phyloP scores from a whole-genome alignment of 768 basidiomycete genomes.

The Exidia glandulosa region DNA sequence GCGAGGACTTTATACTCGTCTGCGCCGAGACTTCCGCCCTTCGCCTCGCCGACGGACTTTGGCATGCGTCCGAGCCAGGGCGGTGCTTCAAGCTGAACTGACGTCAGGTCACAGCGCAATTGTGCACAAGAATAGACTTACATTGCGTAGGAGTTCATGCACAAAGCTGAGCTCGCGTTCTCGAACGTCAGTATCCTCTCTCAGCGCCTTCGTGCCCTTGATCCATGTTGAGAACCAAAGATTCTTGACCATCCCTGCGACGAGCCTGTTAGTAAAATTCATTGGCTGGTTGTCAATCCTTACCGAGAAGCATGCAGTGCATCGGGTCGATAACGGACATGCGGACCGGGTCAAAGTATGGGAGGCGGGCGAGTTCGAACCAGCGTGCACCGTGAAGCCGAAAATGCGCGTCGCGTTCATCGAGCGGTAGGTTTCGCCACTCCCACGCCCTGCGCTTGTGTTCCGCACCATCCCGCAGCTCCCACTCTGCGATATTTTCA shows the following conservation, averaged over 20 bases:
- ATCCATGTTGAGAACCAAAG: slow-evolving; percentile 11
- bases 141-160: background rate
- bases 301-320: slow-evolving; percentile 17
- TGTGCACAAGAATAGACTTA: background rate
- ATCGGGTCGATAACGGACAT: slow-evolving; percentile 22
- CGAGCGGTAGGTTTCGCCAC: too few species aligned
- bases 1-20: background rate
- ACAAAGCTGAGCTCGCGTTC: background rate
- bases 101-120: background rate
- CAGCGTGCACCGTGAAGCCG: slow-evolving; percentile 11
- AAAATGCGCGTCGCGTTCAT: slow-evolving; percentile 1
- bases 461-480: too few species aligned
- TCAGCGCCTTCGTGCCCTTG: background rate
- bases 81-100: background rate
- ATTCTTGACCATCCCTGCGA: slow-evolving; percentile 9
- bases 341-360: slow-evolving; percentile 19
- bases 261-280: slow-evolving; percentile 8
- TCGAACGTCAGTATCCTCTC: background rate
- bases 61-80: background rate
- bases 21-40: background rate
- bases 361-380: slow-evolving; percentile 17
- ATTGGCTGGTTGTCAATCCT: background rate
- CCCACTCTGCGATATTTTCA: too few species aligned
- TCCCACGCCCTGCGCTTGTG: too few species aligned
- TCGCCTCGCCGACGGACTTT: background rate